A percentile compares a stretch with the other conserved stretches of the same genome.
Evolutionary conservation across 306 rosid species (phyloP).

Genomic region (Ammopiptanthus mongolicus): DNA sequence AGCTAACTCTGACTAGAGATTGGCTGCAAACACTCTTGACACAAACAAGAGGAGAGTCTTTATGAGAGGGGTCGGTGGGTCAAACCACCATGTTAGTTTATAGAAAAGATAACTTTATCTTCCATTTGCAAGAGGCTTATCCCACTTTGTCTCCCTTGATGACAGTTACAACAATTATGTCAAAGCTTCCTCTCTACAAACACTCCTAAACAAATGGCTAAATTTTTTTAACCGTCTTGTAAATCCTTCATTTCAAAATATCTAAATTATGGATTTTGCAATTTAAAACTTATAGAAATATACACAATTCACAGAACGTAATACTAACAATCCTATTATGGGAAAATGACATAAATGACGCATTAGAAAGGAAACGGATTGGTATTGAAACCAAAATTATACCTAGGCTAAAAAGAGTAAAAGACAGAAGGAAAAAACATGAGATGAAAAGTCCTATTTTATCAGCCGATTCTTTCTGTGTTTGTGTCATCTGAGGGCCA

Average conservation of each 20-base stretch:
- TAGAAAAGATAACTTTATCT: too few relatives aligned
- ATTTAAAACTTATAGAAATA: constrained; percentile 19
- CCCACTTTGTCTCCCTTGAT: too few relatives aligned
- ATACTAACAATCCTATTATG: constrained; percentile 6
- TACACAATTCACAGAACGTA: constrained; percentile 33
- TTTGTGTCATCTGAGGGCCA: constrained; percentile 99
- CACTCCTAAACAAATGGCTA: not conserved
- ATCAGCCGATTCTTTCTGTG: constrained; percentile 77
- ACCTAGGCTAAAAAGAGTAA: constrained; percentile 26
- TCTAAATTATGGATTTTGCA: constrained; percentile 4
- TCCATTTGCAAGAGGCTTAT: too few relatives aligned
- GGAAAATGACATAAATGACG: constrained; percentile 24
- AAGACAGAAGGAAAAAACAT: constrained; percentile 4
- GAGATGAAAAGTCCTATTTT: not conserved
- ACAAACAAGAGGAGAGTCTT: too few relatives aligned
- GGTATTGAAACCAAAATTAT: constrained; percentile 18
- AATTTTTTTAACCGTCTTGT: not conserved
- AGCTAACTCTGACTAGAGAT: not conserved
- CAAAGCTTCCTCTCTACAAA: too few relatives aligned
- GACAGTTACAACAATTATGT: too few relatives aligned
- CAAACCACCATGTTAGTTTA: too few relatives aligned
- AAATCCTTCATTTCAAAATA: not conserved
- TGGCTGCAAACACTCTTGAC: not conserved
- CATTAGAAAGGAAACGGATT: constrained; percentile 1
- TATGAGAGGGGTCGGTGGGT: too few relatives aligned